phyloP scores from a whole-genome alignment of 2,329 filamentous ascomycete species.

The Fusarium sp. region DNA sequence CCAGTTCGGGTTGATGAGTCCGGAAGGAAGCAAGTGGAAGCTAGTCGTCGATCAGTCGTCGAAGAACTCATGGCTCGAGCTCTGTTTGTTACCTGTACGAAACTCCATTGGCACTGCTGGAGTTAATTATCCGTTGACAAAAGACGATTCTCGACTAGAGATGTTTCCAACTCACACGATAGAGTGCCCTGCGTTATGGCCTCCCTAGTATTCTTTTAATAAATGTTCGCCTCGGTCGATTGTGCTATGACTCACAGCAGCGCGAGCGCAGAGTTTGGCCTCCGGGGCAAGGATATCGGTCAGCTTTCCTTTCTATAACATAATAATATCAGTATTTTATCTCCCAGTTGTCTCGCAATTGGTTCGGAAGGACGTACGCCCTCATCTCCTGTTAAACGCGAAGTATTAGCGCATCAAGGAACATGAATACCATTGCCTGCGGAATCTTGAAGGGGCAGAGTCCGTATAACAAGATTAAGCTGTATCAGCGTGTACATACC shows the following conservation, averaged over 20 bases:
- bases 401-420: neutral
- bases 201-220: neutral
- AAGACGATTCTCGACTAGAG: neutral
- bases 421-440: neutral
- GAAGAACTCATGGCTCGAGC: neutral
- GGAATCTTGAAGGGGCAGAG: constrained; percentile 27
- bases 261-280: neutral
- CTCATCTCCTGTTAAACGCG: neutral
- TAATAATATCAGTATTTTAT: accelerated
- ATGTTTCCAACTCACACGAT: neutral
- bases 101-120: constrained; percentile 45
- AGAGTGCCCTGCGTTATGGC: neutral
- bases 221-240: neutral
- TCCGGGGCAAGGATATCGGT: neutral
- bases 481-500: constrained; percentile 43
- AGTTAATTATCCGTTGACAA: constrained; percentile 4
- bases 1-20: constrained; percentile 74
- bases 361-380: neutral
- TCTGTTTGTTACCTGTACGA: constrained; percentile 40
- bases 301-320: neutral
- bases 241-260: neutral
- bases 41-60: constrained; percentile 35
- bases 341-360: neutral
- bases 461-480: constrained; percentile 11
- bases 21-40: constrained; percentile 73